These are phyloP conservation scores for Paxillus involutus DNA, from an alignment of 768 basidiomycete species.

Conservation along the genomic window DNA sequence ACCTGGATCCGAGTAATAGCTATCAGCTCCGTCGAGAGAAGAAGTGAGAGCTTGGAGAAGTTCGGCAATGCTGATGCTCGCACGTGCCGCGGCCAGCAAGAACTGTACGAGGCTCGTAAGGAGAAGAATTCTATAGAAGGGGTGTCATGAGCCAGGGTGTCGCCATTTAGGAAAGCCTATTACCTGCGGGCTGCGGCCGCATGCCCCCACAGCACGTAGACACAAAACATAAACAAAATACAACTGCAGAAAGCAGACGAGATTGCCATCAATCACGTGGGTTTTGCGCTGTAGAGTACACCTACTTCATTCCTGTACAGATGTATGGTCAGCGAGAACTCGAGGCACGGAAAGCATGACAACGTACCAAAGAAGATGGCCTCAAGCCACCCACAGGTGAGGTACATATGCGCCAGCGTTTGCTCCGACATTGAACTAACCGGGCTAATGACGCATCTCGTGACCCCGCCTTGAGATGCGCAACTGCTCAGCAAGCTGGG, in stretches of 20 bases:
- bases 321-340: not conserved
- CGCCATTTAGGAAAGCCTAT: not conserved
- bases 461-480: no score
- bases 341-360: not conserved
- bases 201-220: not conserved
- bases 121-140: conserved; percentile 7
- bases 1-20: not conserved
- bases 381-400: conserved; percentile 9
- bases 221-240: not conserved
- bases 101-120: conserved; percentile 15
- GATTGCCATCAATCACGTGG: not conserved
- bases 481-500: no score
- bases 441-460: no score
- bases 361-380: conserved; percentile 20
- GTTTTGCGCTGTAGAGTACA: not conserved
- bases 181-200: not conserved
- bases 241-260: not conserved
- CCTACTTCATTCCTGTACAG: not conserved
- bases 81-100: conserved; percentile 11
- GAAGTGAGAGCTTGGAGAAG: conserved; percentile 4
- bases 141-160: not conserved
- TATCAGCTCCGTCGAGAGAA: conserved; percentile 1
- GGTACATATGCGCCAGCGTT: conserved; percentile 1
- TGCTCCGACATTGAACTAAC: conserved; percentile 2
- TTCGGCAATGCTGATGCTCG: conserved; percentile 11